Evolutionary conservation across 768 basidiomycete genomes (phyloP).

Genomic region (Calocera viscosa): DNA sequence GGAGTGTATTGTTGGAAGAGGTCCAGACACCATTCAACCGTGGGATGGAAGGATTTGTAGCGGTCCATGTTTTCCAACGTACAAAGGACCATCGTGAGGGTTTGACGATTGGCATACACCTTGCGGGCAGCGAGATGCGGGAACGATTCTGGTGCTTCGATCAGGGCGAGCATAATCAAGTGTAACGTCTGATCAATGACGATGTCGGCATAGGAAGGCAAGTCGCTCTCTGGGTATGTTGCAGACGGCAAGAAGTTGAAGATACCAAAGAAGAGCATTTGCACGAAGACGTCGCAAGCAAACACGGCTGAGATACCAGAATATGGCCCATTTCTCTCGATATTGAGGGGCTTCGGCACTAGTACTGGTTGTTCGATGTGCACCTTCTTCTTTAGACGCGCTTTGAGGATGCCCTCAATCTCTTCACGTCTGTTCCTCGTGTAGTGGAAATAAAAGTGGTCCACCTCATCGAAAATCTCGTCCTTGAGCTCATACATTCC

Average conservation of each 20-base stretch:
- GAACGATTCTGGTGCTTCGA: slow-evolving; percentile 56
- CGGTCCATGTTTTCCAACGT: slow-evolving; percentile 63
- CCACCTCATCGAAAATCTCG: slow-evolving; percentile 71
- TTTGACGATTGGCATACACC: slow-evolving; percentile 36
- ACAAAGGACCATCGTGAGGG: slow-evolving; percentile 60
- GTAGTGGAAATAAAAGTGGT: slow-evolving; percentile 94
- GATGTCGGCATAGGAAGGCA: slow-evolving; percentile 71
- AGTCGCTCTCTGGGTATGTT: slow-evolving; percentile 38
- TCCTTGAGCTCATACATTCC: slow-evolving; percentile 85
- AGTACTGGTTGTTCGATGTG: slow-evolving; percentile 56
- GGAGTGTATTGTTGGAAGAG: slow-evolving; percentile 46
- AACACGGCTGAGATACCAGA: slow-evolving; percentile 48
- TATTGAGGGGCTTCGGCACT: slow-evolving; percentile 56
- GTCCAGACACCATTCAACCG: slow-evolving; percentile 63
- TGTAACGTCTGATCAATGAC: slow-evolving; percentile 82
- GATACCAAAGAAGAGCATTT: slow-evolving; percentile 72
- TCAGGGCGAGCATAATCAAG: slow-evolving; percentile 69
- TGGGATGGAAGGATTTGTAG: slow-evolving; percentile 51
- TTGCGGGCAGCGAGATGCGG: slow-evolving; percentile 44
- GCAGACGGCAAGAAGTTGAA: slow-evolving; percentile 48
- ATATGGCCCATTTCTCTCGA: slow-evolving; percentile 53
- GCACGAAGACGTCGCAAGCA: slow-evolving; percentile 57
- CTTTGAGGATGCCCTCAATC: slow-evolving; percentile 63
- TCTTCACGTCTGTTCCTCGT: slow-evolving; percentile 87
- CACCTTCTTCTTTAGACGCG: slow-evolving; percentile 51